Evolutionary conservation across 768 basidiomycete genomes (phyloP).

Genomic region (Boletus tomentosulus): DNA sequence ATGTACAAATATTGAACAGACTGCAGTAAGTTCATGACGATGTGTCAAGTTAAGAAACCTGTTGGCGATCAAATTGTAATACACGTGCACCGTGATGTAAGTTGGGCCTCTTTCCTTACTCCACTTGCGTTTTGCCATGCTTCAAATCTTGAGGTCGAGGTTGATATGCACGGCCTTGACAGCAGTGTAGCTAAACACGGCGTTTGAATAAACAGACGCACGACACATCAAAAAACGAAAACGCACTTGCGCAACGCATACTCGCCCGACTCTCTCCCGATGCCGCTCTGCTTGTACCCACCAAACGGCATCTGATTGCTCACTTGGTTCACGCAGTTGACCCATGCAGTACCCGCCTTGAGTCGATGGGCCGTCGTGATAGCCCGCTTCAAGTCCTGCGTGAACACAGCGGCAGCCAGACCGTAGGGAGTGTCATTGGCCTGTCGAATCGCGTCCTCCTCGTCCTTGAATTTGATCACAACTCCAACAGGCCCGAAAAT

Average conservation of each 20-base stretch:
- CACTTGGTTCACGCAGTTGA: slow-evolving; percentile 35
- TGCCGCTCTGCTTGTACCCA: slow-evolving; percentile 80
- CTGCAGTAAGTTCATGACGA: too few species aligned
- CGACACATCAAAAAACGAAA: neutral
- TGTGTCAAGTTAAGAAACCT: too few species aligned
- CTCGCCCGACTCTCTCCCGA: slow-evolving; percentile 77
- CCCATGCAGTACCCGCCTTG: slow-evolving; percentile 80
- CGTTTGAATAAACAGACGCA: neutral
- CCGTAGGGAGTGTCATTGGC: slow-evolving; percentile 91
- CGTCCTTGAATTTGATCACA: slow-evolving; percentile 70
- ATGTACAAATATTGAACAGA: neutral
- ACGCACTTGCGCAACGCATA: slow-evolving; percentile 60
- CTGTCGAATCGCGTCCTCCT: slow-evolving; percentile 58
- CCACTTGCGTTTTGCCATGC: neutral
- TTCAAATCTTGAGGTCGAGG: slow-evolving; percentile 29
- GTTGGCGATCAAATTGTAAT: too few species aligned
- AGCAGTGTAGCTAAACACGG: slow-evolving; percentile 15
- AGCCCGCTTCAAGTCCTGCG: slow-evolving; percentile 71
- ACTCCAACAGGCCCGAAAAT: slow-evolving; percentile 82
- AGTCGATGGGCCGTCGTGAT: slow-evolving; percentile 68
- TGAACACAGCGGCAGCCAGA: slow-evolving; percentile 84
- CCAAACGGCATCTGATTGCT: slow-evolving; percentile 64
- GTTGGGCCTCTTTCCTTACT: neutral
- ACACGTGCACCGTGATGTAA: neutral
- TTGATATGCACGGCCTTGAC: slow-evolving; percentile 44